Base-by-base conservation (phyloP, 2,329 filamentous ascomycete genomes). In the Seiridium cupressi region DNA sequence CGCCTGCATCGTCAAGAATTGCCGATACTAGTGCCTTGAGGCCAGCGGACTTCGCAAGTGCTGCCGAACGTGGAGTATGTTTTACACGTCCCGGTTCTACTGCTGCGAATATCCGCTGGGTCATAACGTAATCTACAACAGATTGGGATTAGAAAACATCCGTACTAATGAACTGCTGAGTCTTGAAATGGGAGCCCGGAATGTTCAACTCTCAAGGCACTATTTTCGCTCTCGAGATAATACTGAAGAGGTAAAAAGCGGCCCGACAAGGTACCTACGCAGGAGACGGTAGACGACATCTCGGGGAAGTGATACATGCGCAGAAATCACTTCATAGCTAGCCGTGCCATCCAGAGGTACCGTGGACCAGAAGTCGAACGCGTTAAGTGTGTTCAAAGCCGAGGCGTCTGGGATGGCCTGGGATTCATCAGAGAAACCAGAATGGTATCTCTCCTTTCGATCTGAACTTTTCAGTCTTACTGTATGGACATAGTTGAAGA, bases 361-460 rank as follows among this genome's bases (percentile, higher is more conserved):
- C 4, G 79, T 76, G 9, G 74, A 71, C 79, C 80, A 84, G 65
- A 84, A 82, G 64, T 83, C 71, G 66, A 84, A 84, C 62, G 80
- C 72, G 66, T 83, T 83, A 13, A 84, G 70, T 11, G 81, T 70
- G 63, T 81, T 80, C 44, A 84, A 73, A 9, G 70, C 65, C 5
- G 77, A 73, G 3, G 75, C 72, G 61, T 82, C 79, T 2, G 79
- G 79, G 53, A 80, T 73, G 40, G 68, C 72, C 78, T 80, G 32
- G 1, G 5, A 34, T 60, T 3, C 7, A 4, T 49, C n/a, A 38
- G 7, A 36, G 49, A 10, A 31, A 18, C 5, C 0, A 2, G 11
- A 13, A 11, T 53, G 10, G 4, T 36, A 2, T 35, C n/a, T 34
- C 18, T 26, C 18, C 18, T 26, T 26, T 26, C 18, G 2, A 26